phyloP scores from a whole-genome alignment of 2,329 filamentous ascomycete genomes.

The Pseudopyrenochaeta lycopersici region DNA sequence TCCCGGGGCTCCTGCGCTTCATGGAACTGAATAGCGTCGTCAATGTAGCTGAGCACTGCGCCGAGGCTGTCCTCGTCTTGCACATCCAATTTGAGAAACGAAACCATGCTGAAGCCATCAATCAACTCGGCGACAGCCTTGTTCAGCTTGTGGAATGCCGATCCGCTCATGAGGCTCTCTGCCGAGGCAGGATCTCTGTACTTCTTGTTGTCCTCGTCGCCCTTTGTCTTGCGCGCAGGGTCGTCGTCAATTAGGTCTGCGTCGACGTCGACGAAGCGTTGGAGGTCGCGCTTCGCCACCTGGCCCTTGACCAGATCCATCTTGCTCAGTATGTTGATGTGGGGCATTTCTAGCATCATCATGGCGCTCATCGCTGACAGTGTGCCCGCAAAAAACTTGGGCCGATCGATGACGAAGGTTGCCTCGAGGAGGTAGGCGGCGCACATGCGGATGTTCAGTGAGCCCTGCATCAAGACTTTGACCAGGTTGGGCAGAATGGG shows the following conservation, averaged over 20 bases:
- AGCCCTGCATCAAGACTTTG: constrained; percentile 80
- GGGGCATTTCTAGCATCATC: constrained; percentile 97
- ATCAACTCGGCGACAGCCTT: constrained; percentile 89
- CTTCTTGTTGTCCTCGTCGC: constrained; percentile 61
- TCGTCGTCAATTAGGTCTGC: constrained; percentile 83
- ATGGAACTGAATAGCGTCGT: constrained; percentile 92
- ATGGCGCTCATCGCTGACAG: constrained; percentile 98
- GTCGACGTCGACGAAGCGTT: constrained; percentile 89
- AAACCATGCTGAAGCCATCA: constrained; percentile 98
- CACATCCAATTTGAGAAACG: constrained; percentile 87
- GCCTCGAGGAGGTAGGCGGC: constrained; percentile 94
- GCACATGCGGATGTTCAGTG: constrained; percentile 89
- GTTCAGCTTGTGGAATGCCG: constrained; percentile 84
- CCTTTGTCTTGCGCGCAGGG: constrained; percentile 58
- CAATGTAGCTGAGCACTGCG: constrained; percentile 86
- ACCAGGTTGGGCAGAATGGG: constrained; percentile 88
- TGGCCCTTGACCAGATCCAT: constrained; percentile 97
- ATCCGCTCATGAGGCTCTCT: constrained; percentile 78
- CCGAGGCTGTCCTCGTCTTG: constrained; percentile 92
- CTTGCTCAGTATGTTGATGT: constrained; percentile 95
- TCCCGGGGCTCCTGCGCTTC: constrained; percentile 93
- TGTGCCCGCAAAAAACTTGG: constrained; percentile 97
- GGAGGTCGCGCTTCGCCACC: constrained; percentile 85
- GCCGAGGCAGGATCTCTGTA: constrained; percentile 69
- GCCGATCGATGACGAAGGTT: constrained; percentile 92